A percentile compares a stretch with the other conserved stretches of the same genome.
These are phyloP conservation scores for Aspergillus brunneoviolaceus DNA, from an alignment of 2,329 filamentous ascomycete genomes.

Conservation along the genomic window DNA sequence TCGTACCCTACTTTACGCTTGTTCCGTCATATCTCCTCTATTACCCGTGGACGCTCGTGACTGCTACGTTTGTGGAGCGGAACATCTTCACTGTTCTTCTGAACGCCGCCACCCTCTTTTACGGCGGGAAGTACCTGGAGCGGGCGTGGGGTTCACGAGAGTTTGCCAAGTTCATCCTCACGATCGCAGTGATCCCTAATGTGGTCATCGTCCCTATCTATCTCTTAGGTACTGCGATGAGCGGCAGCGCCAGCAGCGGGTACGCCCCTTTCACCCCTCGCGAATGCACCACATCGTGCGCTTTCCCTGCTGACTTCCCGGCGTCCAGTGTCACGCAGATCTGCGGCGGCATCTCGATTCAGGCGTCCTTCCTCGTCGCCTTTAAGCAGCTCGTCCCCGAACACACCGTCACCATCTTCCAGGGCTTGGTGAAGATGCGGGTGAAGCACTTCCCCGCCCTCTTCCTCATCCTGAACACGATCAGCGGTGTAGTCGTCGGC, in stretches of 20 bases:
- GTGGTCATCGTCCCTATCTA: constrained; percentile 70
- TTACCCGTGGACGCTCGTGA: constrained; percentile 91
- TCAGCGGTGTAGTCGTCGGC: constrained; percentile 63
- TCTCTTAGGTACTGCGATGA: constrained; percentile 70
- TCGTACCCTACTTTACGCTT: constrained; percentile 83
- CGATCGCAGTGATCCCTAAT: constrained; percentile 79
- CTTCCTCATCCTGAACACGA: constrained; percentile 69
- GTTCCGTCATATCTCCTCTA: constrained; percentile 79
- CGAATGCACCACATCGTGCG: constrained; percentile 19
- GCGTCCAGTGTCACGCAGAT: constrained; percentile 70
- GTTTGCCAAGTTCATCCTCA: constrained; percentile 83
- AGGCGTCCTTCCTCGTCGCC: constrained; percentile 90
- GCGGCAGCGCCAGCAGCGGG: constrained; percentile 38
- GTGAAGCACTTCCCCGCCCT: constrained; percentile 78
- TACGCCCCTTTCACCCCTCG: constrained; percentile 29
- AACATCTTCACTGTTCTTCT: constrained; percentile 84
- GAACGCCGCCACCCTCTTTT: constrained; percentile 76
- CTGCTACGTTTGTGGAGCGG: constrained; percentile 84
- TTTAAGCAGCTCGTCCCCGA: constrained; percentile 98
- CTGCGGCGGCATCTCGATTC: constrained; percentile 82
- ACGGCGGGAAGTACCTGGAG: constrained; percentile 93
- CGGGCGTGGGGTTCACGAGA: constrained; percentile 91
- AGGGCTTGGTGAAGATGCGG: constrained; percentile 81
- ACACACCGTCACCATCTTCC: constrained; percentile 92
- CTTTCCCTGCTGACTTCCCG: constrained; percentile 25